Percentiles rank a stretch among this genome's conserved stretches.
Conservation (phyloP, 495 filamentous ascomycete genomes). For the Aspergillus ellipticus region DNA sequence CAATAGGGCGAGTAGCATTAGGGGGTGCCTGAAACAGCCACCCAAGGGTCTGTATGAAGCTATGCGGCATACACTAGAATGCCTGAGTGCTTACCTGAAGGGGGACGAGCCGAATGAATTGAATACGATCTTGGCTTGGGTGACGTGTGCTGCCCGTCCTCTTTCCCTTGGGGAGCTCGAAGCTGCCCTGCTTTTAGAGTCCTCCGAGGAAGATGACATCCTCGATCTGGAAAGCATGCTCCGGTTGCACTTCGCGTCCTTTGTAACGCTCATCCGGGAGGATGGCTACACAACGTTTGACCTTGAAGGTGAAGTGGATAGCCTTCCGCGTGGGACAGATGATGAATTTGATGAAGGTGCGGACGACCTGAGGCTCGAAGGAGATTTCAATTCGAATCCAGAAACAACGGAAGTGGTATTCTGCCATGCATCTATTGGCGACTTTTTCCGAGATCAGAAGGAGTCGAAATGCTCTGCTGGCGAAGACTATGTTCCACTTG, state of each 20-base stretch:
- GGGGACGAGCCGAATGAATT: not conserved
- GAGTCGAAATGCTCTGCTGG: not conserved
- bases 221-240: not conserved
- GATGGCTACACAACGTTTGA: constrained; percentile 4
- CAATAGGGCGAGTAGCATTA: constrained; percentile 1
- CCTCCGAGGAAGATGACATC: not conserved
- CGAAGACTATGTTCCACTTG: not conserved
- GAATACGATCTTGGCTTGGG: constrained; percentile 2
- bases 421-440: constrained; percentile 5
- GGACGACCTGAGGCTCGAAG: not conserved
- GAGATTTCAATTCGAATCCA: not conserved
- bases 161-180: not conserved
- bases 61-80: not conserved
- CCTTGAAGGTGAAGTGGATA: not conserved
- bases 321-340: not conserved
- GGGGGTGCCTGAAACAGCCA: not conserved
- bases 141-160: not conserved
- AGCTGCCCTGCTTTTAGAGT: not conserved
- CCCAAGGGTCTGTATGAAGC: constrained; percentile 4
- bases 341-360: not conserved
- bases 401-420: not conserved
- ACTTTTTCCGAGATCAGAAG: not conserved
- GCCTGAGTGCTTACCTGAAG: not conserved
- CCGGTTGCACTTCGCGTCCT: constrained; percentile 1
- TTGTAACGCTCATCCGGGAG: not conserved